Conservation (phyloP, 2,329 filamentous ascomycete genomes). For the Hymenoscyphus albidus region DNA sequence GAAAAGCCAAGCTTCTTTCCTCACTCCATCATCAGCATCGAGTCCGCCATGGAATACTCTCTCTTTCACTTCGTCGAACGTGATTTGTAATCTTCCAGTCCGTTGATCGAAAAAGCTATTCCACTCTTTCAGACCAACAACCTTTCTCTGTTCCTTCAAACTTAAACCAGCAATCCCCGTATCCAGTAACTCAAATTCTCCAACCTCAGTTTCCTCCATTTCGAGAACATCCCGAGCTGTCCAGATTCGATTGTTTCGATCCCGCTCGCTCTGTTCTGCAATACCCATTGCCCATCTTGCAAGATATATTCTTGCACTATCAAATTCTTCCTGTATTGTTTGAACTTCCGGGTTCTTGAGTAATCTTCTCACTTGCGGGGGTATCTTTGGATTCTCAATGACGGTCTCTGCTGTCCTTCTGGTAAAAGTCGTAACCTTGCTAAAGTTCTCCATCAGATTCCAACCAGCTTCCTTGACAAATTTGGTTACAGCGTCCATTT, state of each 20-base stretch:
- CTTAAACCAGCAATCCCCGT: slow-evolving; percentile 68
- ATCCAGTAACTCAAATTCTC: slow-evolving; percentile 92
- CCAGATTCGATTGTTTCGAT: slow-evolving; percentile 83
- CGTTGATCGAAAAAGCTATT: slow-evolving; percentile 77
- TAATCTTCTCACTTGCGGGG: slow-evolving; percentile 79
- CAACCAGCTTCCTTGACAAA: slow-evolving; percentile 92
- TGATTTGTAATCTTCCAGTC: slow-evolving; percentile 73
- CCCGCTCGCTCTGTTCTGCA: slow-evolving; percentile 90
- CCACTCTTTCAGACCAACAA: slow-evolving; percentile 83
- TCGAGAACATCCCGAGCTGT: slow-evolving; percentile 89
- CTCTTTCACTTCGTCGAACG: slow-evolving; percentile 90
- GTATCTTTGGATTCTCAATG: slow-evolving; percentile 84
- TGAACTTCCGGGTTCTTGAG: slow-evolving; percentile 92
- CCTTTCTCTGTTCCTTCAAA: slow-evolving; percentile 71
- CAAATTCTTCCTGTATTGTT: slow-evolving; percentile 93
- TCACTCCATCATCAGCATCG: slow-evolving; percentile 80
- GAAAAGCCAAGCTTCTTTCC: slow-evolving; percentile 97
- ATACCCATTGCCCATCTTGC: slow-evolving; percentile 99
- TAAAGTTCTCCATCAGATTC: slow-evolving; percentile 95
- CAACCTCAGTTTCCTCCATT: slow-evolving; percentile 90
- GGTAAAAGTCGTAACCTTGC: slow-evolving; percentile 95
- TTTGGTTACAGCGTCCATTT: slow-evolving; percentile 91
- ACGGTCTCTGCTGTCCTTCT: slow-evolving; percentile 87
- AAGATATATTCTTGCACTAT: slow-evolving; percentile 90
- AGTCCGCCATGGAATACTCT: slow-evolving; percentile 95